Evolutionary conservation across 768 basidiomycete species (phyloP), one percentile per base, ranked within the genome.

Genomic region (Termitomyces sp.): DNA sequence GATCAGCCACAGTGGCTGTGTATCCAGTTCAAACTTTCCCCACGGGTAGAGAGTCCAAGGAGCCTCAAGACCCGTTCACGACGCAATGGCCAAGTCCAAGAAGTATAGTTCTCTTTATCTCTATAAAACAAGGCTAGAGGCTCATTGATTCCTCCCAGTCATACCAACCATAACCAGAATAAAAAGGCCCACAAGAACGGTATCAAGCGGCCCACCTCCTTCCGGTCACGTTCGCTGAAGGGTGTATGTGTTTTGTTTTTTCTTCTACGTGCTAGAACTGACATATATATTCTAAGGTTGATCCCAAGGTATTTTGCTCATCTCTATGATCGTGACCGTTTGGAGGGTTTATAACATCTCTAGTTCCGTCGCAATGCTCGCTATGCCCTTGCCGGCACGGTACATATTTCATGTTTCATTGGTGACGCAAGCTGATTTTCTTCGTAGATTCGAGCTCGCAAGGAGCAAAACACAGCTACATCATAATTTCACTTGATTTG

Each of bases 161-260:
- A 93, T 73, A 92, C 89, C 69, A 92, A 92, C 75, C 94, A 96
- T 83, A 97, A 96, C 82, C 94, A 97, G 80, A 92, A 67, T 81
- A 86, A 85, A 76, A 98, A 97, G 85, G 94, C 96, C 64, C 96
- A 98, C 81, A 85, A 90, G 64, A 98, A 98, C 81, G 96, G 95
- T 69, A 96, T 98, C 80, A 93, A 90, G 79, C 84, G 81, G 73
- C 88, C 92, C 54, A 76, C 80, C 73, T 80, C 83, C 58, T 79
- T 83, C 71, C 82, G 86, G 67, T 83, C 89, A 65, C 82, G 87
- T 64, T 94, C 91, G 37, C 67, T 90, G 80, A 93, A 85, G 79
- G 95, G 94, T 83, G 96, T 98, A 82, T 62, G 92, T 88, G 5
- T 54, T 41, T 45, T 57, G 56, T 44, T 34, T 56, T 26, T 55